Conservation (phyloP, 345 rosid species). For the Salix udensis region DNA sequence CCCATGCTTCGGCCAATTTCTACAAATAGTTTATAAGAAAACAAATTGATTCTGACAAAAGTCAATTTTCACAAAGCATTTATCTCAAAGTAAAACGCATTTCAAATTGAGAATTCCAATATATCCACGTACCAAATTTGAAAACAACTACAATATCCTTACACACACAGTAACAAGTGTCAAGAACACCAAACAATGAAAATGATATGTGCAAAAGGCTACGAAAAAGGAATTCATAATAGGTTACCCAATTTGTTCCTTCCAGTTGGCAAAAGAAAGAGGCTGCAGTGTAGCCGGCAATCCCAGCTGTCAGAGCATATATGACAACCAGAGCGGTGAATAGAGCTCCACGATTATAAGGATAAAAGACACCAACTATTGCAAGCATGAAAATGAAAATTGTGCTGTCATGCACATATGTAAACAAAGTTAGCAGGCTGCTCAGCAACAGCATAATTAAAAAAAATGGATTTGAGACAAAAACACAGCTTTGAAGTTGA, state of each 20-base stretch:
- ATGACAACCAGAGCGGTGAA: constrained; percentile 85
- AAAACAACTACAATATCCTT: neutral
- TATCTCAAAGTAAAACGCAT: neutral
- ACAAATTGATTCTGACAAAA: neutral
- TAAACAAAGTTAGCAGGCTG: neutral
- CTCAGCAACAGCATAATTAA: neutral
- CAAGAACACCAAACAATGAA: neutral
- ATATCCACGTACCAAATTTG: neutral
- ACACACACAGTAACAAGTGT: neutral
- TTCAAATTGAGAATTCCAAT: neutral
- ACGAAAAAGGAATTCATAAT: neutral
- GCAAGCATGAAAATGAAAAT: constrained; percentile 78
- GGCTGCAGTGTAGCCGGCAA: constrained; percentile 77
- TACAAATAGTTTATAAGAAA: neutral
- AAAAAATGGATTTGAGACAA: neutral
- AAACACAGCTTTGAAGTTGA: neutral
- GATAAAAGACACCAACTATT: constrained; percentile 86
- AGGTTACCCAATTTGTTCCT: constrained; percentile 77
- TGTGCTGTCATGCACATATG: constrained; percentile 37
- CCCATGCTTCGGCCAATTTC: neutral
- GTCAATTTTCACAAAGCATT: neutral
- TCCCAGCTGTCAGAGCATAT: constrained; percentile 85
- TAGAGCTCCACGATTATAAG: constrained; percentile 88
- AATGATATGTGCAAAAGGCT: neutral
- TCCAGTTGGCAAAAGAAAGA: constrained; percentile 91